Percentiles rank a stretch among this genome's conserved stretches.
Conservation (phyloP, 2,329 filamentous ascomycete genomes). For the Pseudogymnoascus sp. region DNA sequence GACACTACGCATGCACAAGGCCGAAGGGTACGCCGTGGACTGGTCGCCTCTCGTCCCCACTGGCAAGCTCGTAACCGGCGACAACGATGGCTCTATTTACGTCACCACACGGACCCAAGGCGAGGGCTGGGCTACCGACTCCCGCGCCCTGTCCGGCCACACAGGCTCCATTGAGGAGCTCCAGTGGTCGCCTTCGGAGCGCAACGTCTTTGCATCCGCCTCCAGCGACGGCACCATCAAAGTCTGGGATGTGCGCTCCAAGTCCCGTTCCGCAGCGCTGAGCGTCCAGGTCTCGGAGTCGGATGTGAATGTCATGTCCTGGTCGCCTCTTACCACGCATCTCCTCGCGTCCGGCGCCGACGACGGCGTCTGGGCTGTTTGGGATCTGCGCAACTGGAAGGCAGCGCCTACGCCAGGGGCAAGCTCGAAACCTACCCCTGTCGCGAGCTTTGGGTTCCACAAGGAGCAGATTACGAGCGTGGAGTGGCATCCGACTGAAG, state of each 20-base stretch:
- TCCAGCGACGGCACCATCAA: constrained; percentile 91
- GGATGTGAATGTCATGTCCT: constrained; percentile 95
- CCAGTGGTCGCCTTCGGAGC: constrained; percentile 92
- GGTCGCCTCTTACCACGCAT: constrained; percentile 82
- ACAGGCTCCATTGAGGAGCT: constrained; percentile 82
- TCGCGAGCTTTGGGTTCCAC: constrained; percentile 93
- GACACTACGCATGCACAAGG: constrained; percentile 83
- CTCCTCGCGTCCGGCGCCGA: constrained; percentile 88
- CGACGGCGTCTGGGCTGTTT: constrained; percentile 88
- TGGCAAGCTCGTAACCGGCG: constrained; percentile 84
- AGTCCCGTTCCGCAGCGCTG: constrained; percentile 79
- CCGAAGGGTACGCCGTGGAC: constrained; percentile 93
- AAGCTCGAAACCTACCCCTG: constrained; percentile 57
- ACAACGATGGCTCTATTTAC: constrained; percentile 85
- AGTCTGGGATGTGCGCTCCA: constrained; percentile 90
- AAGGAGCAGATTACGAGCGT: constrained; percentile 93
- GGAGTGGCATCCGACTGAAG: constrained; percentile 96
- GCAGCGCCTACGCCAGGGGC: constrained; percentile 42
- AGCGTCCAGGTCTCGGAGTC: constrained; percentile 74
- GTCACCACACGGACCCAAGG: constrained; percentile 78
- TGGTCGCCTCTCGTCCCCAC: constrained; percentile 79
- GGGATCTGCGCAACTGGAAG: constrained; percentile 96
- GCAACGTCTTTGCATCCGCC: constrained; percentile 87
- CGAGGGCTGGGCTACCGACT: constrained; percentile 84
- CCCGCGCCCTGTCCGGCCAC: constrained; percentile 75